phyloP scores from a whole-genome alignment of 2,329 filamentous ascomycete genomes.

The Bipolaris gigantea region DNA sequence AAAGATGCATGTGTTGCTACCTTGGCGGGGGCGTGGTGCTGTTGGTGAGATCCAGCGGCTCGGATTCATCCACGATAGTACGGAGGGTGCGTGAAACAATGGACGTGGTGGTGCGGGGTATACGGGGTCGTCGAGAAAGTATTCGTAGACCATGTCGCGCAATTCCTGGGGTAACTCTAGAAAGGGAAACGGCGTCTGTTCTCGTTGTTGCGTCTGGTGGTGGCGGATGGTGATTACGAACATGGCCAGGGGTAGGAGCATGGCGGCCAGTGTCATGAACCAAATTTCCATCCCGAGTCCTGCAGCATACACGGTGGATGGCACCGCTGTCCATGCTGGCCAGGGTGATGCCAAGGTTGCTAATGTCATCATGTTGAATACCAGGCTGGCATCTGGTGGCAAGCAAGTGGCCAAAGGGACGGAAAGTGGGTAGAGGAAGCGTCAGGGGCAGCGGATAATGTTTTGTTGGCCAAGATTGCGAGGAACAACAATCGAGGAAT shows the following conservation, averaged over 20 bases:
- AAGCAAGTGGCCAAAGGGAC: too few species aligned
- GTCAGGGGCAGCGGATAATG: background rate
- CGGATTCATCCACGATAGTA: slow-evolving; percentile 22
- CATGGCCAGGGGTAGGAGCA: slow-evolving; percentile 15
- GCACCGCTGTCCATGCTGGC: background rate
- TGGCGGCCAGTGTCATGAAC: slow-evolving; percentile 12
- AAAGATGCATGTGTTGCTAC: slow-evolving; percentile 32
- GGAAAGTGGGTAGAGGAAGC: background rate
- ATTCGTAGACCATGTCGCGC: slow-evolving; percentile 38
- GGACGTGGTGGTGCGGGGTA: slow-evolving; percentile 28
- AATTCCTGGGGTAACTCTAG: slow-evolving; percentile 37
- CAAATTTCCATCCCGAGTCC: background rate
- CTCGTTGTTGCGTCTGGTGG: slow-evolving; percentile 26
- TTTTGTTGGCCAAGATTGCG: background rate
- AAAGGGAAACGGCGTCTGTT: slow-evolving; percentile 31
- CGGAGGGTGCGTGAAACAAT: slow-evolving; percentile 13
- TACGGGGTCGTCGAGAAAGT: slow-evolving; percentile 35
- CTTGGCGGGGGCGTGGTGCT: background rate
- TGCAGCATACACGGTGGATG: background rate
- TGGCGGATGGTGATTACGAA: slow-evolving; percentile 13
- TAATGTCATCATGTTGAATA: background rate
- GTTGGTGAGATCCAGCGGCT: slow-evolving; percentile 6
- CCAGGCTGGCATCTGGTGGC: background rate
- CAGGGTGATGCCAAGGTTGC: background rate
- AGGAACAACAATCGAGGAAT: background rate